Evolutionary conservation across 345 rosid species (phyloP), one percentile per base, ranked within the genome.

Genomic region (Isatis tinctoria): DNA sequence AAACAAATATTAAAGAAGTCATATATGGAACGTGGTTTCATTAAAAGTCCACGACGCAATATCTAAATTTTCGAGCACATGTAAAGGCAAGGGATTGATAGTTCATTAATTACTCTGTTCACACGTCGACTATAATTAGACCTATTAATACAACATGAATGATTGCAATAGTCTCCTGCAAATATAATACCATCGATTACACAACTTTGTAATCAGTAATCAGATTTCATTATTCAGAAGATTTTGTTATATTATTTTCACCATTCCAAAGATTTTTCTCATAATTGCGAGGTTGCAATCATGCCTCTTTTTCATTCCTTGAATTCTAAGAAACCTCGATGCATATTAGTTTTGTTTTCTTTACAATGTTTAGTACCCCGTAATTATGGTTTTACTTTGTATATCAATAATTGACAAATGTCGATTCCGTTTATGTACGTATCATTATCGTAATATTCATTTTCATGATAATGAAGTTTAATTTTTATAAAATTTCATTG

Each of bases 51-150:
- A 67, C 79, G 20, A 60, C 63, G 74, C 74, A 75, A 51, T 60
- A 51, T 60, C 39, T 67, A 60, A 33, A 8, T 40, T 49, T 32
- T 26, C 28, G 47, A 75, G 78, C 73, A 67, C 67, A 74, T 48
- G 67, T 49, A 59, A 67, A 59, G 73, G 44, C 60, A 37, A 66
- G 5, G 61, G 57, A 68, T 60, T 40, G 8, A 48, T 45, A 39
- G 54, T 41, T 67, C 47, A 67, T 49, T 67, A 28, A 48, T 49
- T 26, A 74, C 35, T 57, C 68, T 59, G 37, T 49, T 67, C 73
- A 74, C 73, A 67, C 68, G 74, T 60, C 78, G 74, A 68, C 37
- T 51, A 75, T 69, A 24, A 69, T 68, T 75, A 68, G 22, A 69
- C 69, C 69, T 43, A 61, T 22, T 11, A 41, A 43, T 52, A 52